Percentiles rank a stretch among this genome's conserved stretches.
Evolutionary conservation across 2,329 filamentous ascomycete genomes (phyloP).

Genomic region (Elsinoe ampelina): DNA sequence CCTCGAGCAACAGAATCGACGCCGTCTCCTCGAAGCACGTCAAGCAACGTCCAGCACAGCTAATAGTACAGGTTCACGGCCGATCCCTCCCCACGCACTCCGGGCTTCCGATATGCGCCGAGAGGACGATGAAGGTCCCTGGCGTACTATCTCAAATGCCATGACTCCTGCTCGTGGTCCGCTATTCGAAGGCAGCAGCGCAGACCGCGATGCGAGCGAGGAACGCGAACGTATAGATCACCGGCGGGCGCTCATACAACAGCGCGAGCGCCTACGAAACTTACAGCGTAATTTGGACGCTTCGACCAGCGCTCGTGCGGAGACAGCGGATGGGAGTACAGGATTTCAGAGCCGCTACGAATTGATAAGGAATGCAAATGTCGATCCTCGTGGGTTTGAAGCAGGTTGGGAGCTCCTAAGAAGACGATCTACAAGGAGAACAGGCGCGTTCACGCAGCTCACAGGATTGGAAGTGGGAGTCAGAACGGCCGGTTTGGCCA

Average conservation of each 20-base stretch:
- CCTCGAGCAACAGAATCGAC: conserved; percentile 12
- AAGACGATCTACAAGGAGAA: not conserved
- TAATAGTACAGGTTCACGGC: not conserved
- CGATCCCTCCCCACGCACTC: conserved; percentile 14
- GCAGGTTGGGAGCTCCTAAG: conserved; percentile 3
- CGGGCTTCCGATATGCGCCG: not conserved
- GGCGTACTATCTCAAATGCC: conserved; percentile 41
- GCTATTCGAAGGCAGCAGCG: conserved; percentile 25
- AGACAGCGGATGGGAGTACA: not conserved
- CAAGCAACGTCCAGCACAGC: conserved; percentile 27
- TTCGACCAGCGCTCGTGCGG: not conserved
- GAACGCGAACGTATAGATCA: conserved; percentile 17
- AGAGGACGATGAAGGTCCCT: conserved; percentile 31
- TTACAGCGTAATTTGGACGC: conserved; percentile 16
- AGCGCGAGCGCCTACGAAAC: conserved; percentile 20
- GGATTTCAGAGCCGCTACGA: conserved; percentile 3
- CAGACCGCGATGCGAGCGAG: conserved; percentile 19
- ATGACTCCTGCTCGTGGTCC: conserved; percentile 30
- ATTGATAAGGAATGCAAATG: not conserved
- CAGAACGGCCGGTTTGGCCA: conserved; percentile 39
- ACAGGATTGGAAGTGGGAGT: conserved; percentile 26
- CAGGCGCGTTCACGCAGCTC: not conserved
- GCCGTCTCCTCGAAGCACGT: conserved; percentile 32
- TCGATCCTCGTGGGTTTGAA: not conserved
- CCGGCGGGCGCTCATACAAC: conserved; percentile 18